Conservation (phyloP, 148 eudicot genomes). For the Chenopodium suecicum region DNA sequence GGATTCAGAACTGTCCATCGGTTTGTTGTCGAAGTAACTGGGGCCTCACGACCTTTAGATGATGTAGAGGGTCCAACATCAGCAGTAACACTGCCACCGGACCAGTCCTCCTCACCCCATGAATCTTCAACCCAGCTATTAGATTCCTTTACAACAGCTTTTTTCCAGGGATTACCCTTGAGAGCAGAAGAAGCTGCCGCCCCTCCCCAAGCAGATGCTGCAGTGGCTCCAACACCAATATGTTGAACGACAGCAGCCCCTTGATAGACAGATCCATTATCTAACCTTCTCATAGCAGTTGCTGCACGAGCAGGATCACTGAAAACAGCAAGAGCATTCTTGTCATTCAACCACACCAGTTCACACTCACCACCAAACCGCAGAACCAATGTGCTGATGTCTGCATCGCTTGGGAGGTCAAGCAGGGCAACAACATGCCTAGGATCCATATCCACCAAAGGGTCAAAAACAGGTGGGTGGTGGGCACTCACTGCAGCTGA, state of each 20-base stretch:
- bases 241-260: conserved; percentile 65
- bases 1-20: conserved; percentile 73
- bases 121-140: conserved; percentile 51
- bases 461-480: conserved; percentile 60
- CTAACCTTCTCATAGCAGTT: conserved; percentile 94
- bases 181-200: conserved; percentile 21
- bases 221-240: conserved; percentile 22
- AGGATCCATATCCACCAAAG: conserved; percentile 86
- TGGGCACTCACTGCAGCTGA: conserved; percentile 33
- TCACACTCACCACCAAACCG: conserved; percentile 99
- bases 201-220: conserved; percentile 51
- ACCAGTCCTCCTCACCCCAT: conserved; percentile 71
- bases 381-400: conserved; percentile 79
- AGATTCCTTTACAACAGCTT: conserved; percentile 53
- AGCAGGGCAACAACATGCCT: conserved; percentile 81
- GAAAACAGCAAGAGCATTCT: conserved; percentile 87
- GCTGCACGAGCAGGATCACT: conserved; percentile 92
- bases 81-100: conserved; percentile 27
- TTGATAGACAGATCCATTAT: conserved; percentile 75
- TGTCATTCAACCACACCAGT: conserved; percentile 94
- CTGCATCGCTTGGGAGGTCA: conserved; percentile 88
- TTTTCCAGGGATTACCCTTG: conserved; percentile 72
- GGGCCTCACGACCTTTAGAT: conserved; percentile 48
- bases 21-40: conserved; percentile 50
- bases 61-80: conserved; percentile 28